Conservation (phyloP, 2,329 filamentous ascomycete species). For the Plenodomus lindquistii region DNA sequence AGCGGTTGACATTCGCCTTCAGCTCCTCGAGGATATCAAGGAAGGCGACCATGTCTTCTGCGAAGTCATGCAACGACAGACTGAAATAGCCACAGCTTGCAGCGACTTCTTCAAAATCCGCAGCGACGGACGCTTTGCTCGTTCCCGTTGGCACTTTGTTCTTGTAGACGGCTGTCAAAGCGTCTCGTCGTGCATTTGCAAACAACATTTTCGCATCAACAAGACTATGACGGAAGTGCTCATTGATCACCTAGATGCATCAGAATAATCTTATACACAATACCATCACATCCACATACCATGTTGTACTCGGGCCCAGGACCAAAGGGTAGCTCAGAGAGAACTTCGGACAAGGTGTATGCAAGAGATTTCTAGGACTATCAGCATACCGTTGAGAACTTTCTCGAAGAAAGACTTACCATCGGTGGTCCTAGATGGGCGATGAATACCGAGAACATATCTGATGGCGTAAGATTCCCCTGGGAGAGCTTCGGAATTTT, state of each 20-base stretch:
- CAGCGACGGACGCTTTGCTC: constrained; percentile 74
- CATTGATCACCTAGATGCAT: constrained; percentile 61
- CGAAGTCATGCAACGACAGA: constrained; percentile 87
- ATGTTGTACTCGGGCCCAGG: constrained; percentile 69
- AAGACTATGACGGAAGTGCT: constrained; percentile 79
- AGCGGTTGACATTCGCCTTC: constrained; percentile 69
- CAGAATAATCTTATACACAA: no score
- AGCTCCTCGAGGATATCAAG: constrained; percentile 84
- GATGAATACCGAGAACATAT: constrained; percentile 93
- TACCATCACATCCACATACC: neutral
- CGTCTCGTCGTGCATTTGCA: constrained; percentile 72
- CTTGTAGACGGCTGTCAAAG: constrained; percentile 78
- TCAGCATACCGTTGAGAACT: constrained; percentile 20
- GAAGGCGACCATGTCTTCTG: constrained; percentile 83
- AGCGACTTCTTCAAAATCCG: constrained; percentile 94
- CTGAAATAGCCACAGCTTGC: constrained; percentile 98
- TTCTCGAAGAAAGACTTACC: constrained; percentile 44
- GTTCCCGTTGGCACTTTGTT: constrained; percentile 73
- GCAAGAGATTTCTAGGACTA: constrained; percentile 75
- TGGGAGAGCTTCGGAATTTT: constrained; percentile 33
- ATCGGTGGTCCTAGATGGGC: constrained; percentile 86
- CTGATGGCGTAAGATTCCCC: constrained; percentile 61
- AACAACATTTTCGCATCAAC: constrained; percentile 80
- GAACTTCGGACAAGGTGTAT: constrained; percentile 83
- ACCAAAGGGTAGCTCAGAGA: constrained; percentile 84